Percentiles rank a stretch among this genome's conserved stretches.
These are phyloP conservation scores for Canariomyces notabilis DNA, from an alignment of 2,329 filamentous ascomycete genomes.

Conservation along the genomic window DNA sequence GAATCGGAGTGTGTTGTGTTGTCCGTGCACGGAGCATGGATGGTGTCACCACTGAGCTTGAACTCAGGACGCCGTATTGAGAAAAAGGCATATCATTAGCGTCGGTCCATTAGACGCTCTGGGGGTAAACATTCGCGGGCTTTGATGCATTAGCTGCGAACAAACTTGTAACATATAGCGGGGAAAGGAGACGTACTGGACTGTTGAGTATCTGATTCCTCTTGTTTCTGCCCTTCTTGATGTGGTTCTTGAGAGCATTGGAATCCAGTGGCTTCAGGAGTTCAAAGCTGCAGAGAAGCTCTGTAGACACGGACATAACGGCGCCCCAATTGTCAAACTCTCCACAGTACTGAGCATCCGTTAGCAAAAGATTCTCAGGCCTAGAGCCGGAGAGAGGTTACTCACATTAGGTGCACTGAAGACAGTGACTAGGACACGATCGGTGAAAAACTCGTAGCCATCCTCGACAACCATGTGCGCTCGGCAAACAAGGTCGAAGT, in stretches of 20 bases:
- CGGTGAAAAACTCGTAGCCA: conserved; percentile 97
- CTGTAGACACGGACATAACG: conserved; percentile 94
- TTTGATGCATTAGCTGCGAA: conserved; percentile 26
- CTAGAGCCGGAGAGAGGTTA: conserved; percentile 21
- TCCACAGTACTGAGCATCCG: conserved; percentile 72
- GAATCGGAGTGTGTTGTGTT: too few relatives aligned
- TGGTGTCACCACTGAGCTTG: not conserved
- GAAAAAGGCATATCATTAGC: not conserved
- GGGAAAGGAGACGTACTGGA: conserved; percentile 62
- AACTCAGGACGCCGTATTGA: not conserved
- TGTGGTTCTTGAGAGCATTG: conserved; percentile 93
- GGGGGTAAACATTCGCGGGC: conserved; percentile 52
- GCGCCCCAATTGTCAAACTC: conserved; percentile 99
- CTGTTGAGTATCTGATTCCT: conserved; percentile 93
- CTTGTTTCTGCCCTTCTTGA: conserved; percentile 96
- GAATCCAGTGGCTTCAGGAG: conserved; percentile 94
- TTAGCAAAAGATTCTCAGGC: conserved; percentile 16
- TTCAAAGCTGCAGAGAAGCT: conserved; percentile 95
- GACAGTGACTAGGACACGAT: conserved; percentile 89
- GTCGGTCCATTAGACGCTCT: conserved; percentile 42
- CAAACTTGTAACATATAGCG: not conserved
- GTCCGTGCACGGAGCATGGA: too few relatives aligned
- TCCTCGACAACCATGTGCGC: conserved; percentile 99
- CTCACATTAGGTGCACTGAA: conserved; percentile 96
- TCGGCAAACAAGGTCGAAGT: conserved; percentile 94